Conservation (phyloP, 2,329 filamentous ascomycete genomes). For the Chaetomium strumarium region DNA sequence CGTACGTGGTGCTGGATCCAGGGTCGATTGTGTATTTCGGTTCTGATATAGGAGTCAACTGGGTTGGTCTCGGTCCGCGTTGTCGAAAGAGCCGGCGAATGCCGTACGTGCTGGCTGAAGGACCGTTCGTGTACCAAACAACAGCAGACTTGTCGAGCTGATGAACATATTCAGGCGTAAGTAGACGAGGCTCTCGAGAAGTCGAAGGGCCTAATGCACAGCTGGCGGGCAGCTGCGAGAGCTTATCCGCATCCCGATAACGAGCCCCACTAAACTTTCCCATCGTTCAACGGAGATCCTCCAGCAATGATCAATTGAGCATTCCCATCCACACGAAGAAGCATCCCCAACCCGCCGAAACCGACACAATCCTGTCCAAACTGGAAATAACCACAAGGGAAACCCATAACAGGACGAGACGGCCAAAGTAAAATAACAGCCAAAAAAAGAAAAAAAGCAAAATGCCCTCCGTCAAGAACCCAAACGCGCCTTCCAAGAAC, state of each 20-base stretch:
- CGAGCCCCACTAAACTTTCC: background rate
- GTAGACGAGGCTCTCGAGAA: background rate
- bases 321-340: too few relatives aligned
- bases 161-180: too few relatives aligned
- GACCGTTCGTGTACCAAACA: too few relatives aligned
- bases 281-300: too few relatives aligned
- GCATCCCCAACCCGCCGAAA: background rate
- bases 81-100: too few relatives aligned
- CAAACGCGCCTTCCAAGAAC: slow-evolving; percentile 52
- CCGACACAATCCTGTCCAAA: background rate
- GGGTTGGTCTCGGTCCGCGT: too few relatives aligned
- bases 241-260: background rate
- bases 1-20: slow-evolving; percentile 37
- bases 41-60: slow-evolving; percentile 25
- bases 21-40: slow-evolving; percentile 33
- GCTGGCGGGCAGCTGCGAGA: background rate
- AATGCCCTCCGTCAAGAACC: slow-evolving; percentile 54
- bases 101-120: too few relatives aligned
- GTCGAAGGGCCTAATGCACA: background rate
- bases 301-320: too few relatives aligned
- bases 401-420: background rate
- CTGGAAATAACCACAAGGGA: background rate
- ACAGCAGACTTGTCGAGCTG: too few relatives aligned
- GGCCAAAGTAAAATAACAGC: too few relatives aligned
- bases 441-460: slow-evolving; percentile 12